These are phyloP conservation scores for Diaporthe vaccinii DNA, from an alignment of 2,329 filamentous ascomycete genomes.

Conservation along the genomic window DNA sequence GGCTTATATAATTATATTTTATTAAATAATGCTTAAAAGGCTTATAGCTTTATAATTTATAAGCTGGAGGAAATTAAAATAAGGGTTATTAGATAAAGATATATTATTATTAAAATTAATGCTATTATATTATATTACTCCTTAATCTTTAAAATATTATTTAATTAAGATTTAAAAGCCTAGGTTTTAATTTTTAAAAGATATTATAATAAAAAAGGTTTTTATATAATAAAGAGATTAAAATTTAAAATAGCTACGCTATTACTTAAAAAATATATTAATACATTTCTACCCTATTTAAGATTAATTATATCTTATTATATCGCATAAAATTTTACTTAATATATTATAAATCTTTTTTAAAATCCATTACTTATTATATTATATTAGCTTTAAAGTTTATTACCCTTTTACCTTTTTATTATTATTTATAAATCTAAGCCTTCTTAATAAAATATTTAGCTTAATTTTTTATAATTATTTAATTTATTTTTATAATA, in stretches of 20 bases:
- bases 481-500: background rate
- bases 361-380: background rate
- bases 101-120: background rate
- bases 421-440: background rate
- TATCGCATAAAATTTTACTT: background rate
- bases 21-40: background rate
- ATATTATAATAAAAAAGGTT: background rate
- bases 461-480: no score
- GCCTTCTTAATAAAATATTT: no score
- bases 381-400: background rate
- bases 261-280: background rate
- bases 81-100: background rate
- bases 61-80: background rate
- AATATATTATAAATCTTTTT: background rate
- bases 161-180: background rate
- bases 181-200: background rate
- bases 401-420: background rate
- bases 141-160: background rate
- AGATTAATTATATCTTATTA: background rate
- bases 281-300: background rate
- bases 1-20: background rate
- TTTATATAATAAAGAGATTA: background rate
- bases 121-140: background rate
- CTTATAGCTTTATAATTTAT: background rate
- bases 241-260: background rate